Evolutionary conservation across 768 basidiomycete species (phyloP), one percentile per base, ranked within the genome.

Genomic region (Leccinum arenicola): DNA sequence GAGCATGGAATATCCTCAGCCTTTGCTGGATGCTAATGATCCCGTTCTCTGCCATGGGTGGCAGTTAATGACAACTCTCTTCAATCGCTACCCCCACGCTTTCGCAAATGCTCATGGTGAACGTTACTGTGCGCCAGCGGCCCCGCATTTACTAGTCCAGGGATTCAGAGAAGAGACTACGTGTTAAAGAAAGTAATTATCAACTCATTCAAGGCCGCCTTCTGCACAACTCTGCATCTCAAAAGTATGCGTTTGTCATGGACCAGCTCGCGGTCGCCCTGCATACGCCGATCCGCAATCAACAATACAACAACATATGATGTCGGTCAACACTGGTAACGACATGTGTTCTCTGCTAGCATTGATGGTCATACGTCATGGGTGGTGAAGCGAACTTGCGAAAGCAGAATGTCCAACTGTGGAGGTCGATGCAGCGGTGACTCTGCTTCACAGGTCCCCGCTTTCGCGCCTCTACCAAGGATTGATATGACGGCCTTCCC

Each of bases 231-330:
- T n/a, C 64, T 0, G 35, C 59, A 2, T 54, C 69, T 27, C 61
- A 52, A 15, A 82, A 80, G 57, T 68, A 73, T 49, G 75, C 77
- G 0, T 80, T 84, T 51, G 67, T 68, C 35, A 80, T 82, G 80
- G 83, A 83, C 59, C 72, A 70, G 36, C 62, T 84, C 1, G 73
- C 76, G 0, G 59, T 73, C 6, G 68, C 80, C 3, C 61, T 29
- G 9, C 29, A 29, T 29, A 29, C 29, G 29, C 9, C 29, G 29
- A 29, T 29, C 29, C 9, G 0, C 29, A 29, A 29, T 9, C 8
- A 29, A 29, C 29, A 9, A 29, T 29, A 29, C 29, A 29, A 0
- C 29, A 29, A 9, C n/a, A 29, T 29, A 29, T 29, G 29, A 29
- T 29, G 9, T 29, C 8, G 29, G 8, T 29, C 29, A 29, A 29